Conservation (phyloP, 768 basidiomycete species). For the Serendipita sp. region DNA sequence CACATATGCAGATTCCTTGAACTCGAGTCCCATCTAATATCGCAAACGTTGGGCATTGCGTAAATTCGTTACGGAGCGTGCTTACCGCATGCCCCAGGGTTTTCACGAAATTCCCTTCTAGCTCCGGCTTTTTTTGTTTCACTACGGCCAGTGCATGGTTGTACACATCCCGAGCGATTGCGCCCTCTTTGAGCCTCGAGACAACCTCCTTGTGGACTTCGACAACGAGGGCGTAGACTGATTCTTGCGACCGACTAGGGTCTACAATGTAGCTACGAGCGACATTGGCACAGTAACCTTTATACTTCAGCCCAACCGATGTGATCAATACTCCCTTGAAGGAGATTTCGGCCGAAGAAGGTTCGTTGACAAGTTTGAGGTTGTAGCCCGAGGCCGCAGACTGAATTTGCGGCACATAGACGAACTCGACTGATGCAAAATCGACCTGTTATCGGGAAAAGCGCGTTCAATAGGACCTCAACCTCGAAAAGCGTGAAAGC, state of each 20-base stretch:
- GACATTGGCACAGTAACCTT: conserved; percentile 82
- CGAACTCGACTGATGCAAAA: conserved; percentile 81
- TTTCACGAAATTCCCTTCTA: conserved; percentile 77
- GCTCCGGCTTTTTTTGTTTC: conserved; percentile 59
- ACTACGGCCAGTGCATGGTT: conserved; percentile 54
- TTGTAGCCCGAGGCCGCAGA: conserved; percentile 80
- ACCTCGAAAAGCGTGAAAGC: neutral
- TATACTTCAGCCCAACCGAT: conserved; percentile 80
- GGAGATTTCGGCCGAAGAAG: conserved; percentile 65
- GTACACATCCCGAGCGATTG: conserved; percentile 65
- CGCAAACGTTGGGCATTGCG: neutral
- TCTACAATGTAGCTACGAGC: conserved; percentile 93
- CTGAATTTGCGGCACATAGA: conserved; percentile 90
- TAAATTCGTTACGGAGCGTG: neutral
- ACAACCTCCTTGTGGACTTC: conserved; percentile 64
- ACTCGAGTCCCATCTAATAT: conserved; percentile 81
- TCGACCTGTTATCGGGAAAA: conserved; percentile 43
- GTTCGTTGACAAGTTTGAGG: conserved; percentile 71
- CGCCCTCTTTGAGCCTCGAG: conserved; percentile 63
- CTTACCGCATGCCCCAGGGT: conserved; percentile 74
- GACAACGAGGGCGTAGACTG: conserved; percentile 64
- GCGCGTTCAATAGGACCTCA: conserved; percentile 3
- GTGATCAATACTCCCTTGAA: conserved; percentile 81
- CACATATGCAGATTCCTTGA: conserved; percentile 74
- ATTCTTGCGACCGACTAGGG: conserved; percentile 86